Conservation (phyloP, 257 asterid species). For the Primulina tabacum region DNA sequence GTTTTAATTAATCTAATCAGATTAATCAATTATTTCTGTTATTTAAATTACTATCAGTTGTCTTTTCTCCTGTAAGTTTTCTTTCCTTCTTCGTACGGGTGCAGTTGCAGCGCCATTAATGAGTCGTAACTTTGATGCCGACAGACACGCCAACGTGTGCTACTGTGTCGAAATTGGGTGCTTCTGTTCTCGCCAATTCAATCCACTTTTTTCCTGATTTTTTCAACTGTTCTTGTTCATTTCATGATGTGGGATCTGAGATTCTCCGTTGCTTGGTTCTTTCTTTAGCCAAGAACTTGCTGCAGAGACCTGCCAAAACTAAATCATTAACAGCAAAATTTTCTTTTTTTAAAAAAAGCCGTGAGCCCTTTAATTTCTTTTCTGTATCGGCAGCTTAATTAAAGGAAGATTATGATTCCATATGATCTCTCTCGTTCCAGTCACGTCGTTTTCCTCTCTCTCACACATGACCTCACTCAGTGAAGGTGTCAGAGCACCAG, state of each 20-base stretch:
- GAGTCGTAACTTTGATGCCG: constrained; percentile 24
- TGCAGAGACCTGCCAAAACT: constrained; percentile 7
- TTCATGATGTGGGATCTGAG: constrained; percentile 23
- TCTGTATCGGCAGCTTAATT: background rate
- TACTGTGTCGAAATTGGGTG: constrained; percentile 24
- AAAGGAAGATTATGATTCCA: background rate
- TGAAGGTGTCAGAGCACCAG: constrained; percentile 44
- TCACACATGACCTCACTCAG: constrained; percentile 16
- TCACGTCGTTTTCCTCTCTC: constrained; percentile 51
- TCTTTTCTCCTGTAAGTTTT: constrained; percentile 17
- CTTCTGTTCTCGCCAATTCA: background rate
- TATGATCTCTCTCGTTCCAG: constrained; percentile 41
- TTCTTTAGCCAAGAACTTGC: background rate
- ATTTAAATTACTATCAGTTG: constrained; percentile 9
- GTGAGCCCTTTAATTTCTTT: constrained; percentile 13
- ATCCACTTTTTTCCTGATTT: background rate
- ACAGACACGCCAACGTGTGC: constrained; percentile 17
- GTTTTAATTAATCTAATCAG: no score
- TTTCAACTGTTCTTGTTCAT: background rate
- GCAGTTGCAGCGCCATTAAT: constrained; percentile 28
- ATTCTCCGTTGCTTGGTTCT: background rate
- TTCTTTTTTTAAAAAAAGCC: constrained; percentile 3
- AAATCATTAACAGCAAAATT: constrained; percentile 26
- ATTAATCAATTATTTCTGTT: no score
- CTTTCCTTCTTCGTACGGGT: constrained; percentile 27